Evolutionary conservation across 2,329 filamentous ascomycete species (phyloP), one percentile per base, ranked within the genome.

Genomic region (Coniochaeta sp.): DNA sequence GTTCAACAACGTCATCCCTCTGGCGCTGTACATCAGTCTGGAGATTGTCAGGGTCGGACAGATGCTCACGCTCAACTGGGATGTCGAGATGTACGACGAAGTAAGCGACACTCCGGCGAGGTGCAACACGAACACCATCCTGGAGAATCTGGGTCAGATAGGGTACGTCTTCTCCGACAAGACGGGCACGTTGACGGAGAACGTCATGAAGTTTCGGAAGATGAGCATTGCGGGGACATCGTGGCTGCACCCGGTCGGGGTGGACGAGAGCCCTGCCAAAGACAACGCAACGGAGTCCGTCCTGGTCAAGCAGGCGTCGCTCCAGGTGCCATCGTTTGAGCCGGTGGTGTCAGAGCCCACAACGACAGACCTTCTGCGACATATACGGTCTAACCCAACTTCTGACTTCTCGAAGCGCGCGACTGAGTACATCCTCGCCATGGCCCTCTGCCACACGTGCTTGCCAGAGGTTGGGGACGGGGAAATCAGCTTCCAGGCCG

Each of bases 1-100:
- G 83, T 95, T 95, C 71, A 97, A 96, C 67, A 97, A 94, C 33
- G 83, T 96, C 70, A 91, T 96, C 53, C 92, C 92, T 0, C 78
- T 97, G 14, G 90, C 91, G 0, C 77, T 97, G 1, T 97, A 96
- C 59, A 89, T 97, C 59, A 94, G 86, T 64, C 75, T 97, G 66
- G 91, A 97, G 57, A 77, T 95, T 53, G 85, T 94, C 66, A 95
- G 95, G 65, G 75, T 95, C 8, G 86, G 79, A 4, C 80, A 83
- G 63, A 85, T 95, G 75, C 75, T 91, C 52, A 80, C 95, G 64
- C 68, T 95, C 52, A 91, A 91, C 58, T 73, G 72, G 20, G 91
- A 97, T 62, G 70, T 94, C 50, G 86, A 91, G 58, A 96, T 97
- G 91, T 96, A 95, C 62, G 89, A 96, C 60, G 82, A 85, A 53